Conservation (phyloP, 768 basidiomycete species). For the Exsudoporus frostii region DNA sequence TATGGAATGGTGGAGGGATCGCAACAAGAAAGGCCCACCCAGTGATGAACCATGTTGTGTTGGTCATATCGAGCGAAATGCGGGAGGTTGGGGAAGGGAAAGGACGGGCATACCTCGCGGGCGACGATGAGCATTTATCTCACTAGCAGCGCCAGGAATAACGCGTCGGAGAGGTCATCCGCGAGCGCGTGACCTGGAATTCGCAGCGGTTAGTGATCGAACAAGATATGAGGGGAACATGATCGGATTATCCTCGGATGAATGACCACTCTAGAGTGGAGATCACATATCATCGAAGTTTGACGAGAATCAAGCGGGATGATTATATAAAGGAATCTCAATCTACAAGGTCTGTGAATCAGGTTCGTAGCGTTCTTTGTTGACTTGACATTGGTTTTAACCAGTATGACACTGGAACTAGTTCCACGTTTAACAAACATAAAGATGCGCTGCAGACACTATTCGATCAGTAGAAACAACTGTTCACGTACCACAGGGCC, state of each 20-base stretch:
- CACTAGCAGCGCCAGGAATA: neutral
- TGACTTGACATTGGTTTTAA: too few relatives aligned
- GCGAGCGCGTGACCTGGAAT: neutral
- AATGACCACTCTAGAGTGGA: neutral
- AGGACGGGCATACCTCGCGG: neutral
- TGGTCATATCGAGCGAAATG: neutral
- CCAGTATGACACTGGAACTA: too few relatives aligned
- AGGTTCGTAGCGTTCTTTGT: too few relatives aligned
- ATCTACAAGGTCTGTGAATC: too few relatives aligned
- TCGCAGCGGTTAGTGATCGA: neutral
- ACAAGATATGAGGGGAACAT: neutral
- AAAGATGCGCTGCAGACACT: too few relatives aligned
- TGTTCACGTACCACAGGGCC: too few relatives aligned
- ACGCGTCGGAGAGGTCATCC: neutral
- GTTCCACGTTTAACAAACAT: too few relatives aligned
- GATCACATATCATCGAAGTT: too few relatives aligned
- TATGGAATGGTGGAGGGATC: neutral
- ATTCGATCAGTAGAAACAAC: too few relatives aligned
- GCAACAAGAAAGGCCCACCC: neutral
- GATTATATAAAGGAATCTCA: too few relatives aligned
- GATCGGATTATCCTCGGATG: neutral
- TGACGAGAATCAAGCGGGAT: too few relatives aligned
- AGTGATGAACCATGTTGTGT: slow-evolving; percentile 8
- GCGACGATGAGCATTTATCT: neutral
- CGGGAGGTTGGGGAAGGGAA: neutral